A percentile compares a stretch with the other conserved stretches of the same genome.
Conservation (phyloP, 208 protist genomes). For the Wallacemonas collosoma region DNA sequence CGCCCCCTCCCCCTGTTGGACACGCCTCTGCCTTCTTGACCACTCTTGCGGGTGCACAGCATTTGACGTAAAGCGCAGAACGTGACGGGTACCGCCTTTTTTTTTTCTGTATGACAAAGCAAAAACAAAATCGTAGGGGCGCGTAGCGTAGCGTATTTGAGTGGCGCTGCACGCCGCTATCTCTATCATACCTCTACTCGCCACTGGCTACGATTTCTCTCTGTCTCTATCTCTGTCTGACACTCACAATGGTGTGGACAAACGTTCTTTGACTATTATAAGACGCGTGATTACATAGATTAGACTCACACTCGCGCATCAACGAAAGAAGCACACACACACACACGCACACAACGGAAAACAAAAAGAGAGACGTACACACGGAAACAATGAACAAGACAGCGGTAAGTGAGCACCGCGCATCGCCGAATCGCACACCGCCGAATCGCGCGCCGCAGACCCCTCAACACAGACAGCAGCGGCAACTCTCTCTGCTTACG, state of each 20-base stretch:
- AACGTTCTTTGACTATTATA: not conserved
- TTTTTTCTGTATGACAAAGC: too few species aligned
- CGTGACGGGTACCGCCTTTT: too few species aligned
- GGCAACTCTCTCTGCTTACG: not conserved
- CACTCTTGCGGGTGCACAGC: too few species aligned
- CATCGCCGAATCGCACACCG: not conserved
- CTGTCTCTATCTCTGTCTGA: too few species aligned
- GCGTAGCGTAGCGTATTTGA: too few species aligned
- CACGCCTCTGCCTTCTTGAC: too few species aligned
- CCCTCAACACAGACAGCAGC: not conserved
- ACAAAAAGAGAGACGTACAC: not conserved
- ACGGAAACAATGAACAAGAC: not conserved
- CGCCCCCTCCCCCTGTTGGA: too few species aligned
- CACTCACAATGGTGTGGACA: not conserved
- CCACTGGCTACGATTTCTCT: too few species aligned
- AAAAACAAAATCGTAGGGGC: too few species aligned
- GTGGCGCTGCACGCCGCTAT: too few species aligned
- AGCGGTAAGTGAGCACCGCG: not conserved
- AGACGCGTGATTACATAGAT: slow-evolving; percentile 6
- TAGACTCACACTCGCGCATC: slow-evolving; percentile 7
- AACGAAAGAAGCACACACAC: not conserved
- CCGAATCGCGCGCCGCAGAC: not conserved
- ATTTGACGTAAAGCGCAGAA: too few species aligned
- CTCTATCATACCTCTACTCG: too few species aligned
- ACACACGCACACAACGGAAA: not conserved